Base-by-base conservation (phyloP, 768 basidiomycete genomes). In the Rubroboletus pulcherrimus region DNA sequence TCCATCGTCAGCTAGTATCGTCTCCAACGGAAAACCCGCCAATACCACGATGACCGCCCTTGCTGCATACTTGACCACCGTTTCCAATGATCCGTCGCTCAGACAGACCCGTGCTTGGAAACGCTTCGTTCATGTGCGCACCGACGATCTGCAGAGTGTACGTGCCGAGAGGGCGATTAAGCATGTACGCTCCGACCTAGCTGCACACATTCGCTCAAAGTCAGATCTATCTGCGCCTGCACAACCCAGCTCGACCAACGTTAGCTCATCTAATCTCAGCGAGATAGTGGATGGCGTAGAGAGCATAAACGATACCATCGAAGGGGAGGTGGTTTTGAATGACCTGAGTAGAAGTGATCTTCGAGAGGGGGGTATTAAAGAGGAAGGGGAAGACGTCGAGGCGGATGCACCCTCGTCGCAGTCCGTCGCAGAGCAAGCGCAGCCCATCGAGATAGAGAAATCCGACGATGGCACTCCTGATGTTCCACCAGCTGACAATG, bases 111-210 rank as follows among this genome's bases (percentile, higher is more conserved):
- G 85, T 42, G 76, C 83, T 2, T 96, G 93, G 93, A 89, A 87
- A 66, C 82, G 87, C 15, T 96, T 96, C 63, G 87, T 94, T 53
- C 78, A 85, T 44, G 90, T 93, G 8, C 81, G 93, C 53, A 87
- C 85, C 4, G 93, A 95, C 65, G 93, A 96, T 70, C 72, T 95
- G 49, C 86, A 94, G 75, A 93, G 91, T 62, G 86, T 86, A 7
- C 84, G 92, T 42, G 85, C 89, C 39, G 91, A 94, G 74, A 80
- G 91, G 59, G 88, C 92, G 5, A 89, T 94, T 73, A 92, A 93
- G 75, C 84, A 90, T 30, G 89, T 91, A 19, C 77, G 91, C 52
- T 91, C 89, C 43, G 93, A 95, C 73, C 75, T 92, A 21, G 90
- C 88, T 10, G 85, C 85, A 11, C 91, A 93, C 65, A 71, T 78